phyloP scores from a whole-genome alignment of 2,329 filamentous ascomycete species.

The Calonectria pauciramosa region DNA sequence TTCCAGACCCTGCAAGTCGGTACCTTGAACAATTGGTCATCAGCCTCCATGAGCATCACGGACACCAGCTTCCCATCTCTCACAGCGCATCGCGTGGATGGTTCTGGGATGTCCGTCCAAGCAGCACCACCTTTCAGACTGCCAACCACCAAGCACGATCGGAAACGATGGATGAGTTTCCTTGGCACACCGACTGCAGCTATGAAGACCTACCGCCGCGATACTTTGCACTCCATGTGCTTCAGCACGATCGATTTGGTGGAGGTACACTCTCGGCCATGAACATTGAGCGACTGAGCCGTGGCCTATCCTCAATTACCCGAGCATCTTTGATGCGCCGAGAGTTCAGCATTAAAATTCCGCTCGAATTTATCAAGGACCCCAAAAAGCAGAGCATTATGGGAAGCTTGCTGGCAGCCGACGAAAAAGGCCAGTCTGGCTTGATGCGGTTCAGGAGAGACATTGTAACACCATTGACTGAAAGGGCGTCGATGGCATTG shows the following conservation, averaged over 20 bases:
- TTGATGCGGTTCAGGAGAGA: constrained; percentile 50
- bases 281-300: constrained; percentile 47
- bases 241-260: constrained; percentile 54
- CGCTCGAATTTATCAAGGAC: constrained; percentile 52
- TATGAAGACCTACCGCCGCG: constrained; percentile 54
- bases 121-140: constrained; percentile 44
- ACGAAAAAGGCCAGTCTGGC: background rate
- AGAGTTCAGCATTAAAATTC: constrained; percentile 50
- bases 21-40: constrained; percentile 52
- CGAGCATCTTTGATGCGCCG: constrained; percentile 37
- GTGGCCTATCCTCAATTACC: constrained; percentile 43
- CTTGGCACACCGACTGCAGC: constrained; percentile 61
- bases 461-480: constrained; percentile 46
- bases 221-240: constrained; percentile 57
- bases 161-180: constrained; percentile 58
- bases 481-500: constrained; percentile 38
- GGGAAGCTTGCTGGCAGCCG: constrained; percentile 40
- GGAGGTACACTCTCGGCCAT: constrained; percentile 56
- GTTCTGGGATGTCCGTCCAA: constrained; percentile 60
- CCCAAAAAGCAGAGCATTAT: background rate
- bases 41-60: constrained; percentile 49
- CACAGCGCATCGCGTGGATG: constrained; percentile 57
- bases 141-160: constrained; percentile 52
- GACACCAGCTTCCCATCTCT: constrained; percentile 55
- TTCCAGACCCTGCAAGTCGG: constrained; percentile 48